Percentiles rank a stretch among this genome's conserved stretches.
These are phyloP conservation scores for Pythium folliculosum DNA, from an alignment of 352 stramenopile species.

Conservation along the genomic window DNA sequence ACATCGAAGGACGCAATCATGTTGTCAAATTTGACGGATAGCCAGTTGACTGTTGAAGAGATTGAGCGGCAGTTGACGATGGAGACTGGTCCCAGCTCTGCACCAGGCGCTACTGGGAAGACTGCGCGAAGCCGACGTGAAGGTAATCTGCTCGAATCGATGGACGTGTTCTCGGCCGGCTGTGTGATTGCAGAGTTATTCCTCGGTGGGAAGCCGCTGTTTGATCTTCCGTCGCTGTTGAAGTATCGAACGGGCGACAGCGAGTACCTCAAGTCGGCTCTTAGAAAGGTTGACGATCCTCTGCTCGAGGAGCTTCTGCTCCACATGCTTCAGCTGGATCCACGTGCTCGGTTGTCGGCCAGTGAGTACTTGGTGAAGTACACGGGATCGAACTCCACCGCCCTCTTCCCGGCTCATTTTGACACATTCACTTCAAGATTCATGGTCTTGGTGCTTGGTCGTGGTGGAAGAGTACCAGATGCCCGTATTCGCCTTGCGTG, in stretches of 20 bases:
- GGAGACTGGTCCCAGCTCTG: conserved; percentile 36
- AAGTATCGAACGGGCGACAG: conserved; percentile 83
- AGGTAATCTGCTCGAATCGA: conserved; percentile 80
- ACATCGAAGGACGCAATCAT: conserved; percentile 57
- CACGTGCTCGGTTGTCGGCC: conserved; percentile 80
- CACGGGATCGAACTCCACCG: conserved; percentile 40
- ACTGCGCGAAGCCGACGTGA: conserved; percentile 45
- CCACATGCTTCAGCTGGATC: conserved; percentile 95
- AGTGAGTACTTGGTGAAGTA: conserved; percentile 91
- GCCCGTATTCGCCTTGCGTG: conserved; percentile 91
- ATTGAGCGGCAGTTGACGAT: conserved; percentile 65
- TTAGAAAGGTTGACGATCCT: conserved; percentile 93
- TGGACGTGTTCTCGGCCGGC: conserved; percentile 98
- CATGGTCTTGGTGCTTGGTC: conserved; percentile 79
- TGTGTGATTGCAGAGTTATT: conserved; percentile 98
- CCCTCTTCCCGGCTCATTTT: conserved; percentile 85
- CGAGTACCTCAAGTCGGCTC: conserved; percentile 69
- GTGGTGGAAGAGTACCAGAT: conserved; percentile 88
- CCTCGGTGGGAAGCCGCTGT: conserved; percentile 93
- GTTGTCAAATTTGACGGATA: conserved; percentile 41
- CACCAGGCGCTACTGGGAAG: conserved; percentile 6
- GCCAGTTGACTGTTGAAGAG: conserved; percentile 43
- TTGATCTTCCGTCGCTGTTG: conserved; percentile 93
- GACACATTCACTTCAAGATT: conserved; percentile 90
- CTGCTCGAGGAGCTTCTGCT: conserved; percentile 88